A percentile compares a stretch with the other conserved stretches of the same genome.
Conservation (phyloP, 345 rosid species). For the Trapa incisa region DNA sequence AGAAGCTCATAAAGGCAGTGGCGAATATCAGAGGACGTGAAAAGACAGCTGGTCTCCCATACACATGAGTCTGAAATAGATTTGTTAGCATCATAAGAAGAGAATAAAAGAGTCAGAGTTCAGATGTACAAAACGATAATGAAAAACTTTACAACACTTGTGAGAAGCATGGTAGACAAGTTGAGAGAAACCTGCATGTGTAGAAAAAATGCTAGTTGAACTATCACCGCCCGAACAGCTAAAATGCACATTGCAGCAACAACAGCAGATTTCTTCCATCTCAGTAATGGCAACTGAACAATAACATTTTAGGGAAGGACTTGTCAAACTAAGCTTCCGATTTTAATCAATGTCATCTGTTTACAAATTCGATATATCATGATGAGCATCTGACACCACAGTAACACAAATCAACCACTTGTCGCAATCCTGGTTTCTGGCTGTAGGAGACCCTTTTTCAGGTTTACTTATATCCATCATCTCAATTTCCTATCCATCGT, state of each 20-base stretch:
- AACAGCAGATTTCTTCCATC: constrained; percentile 95
- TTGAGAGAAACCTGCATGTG: constrained; percentile 60
- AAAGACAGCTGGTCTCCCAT: constrained; percentile 44
- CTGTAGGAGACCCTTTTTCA: neutral
- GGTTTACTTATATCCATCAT: neutral
- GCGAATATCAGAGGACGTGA: constrained; percentile 79
- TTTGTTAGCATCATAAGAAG: constrained; percentile 7
- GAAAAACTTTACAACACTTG: neutral
- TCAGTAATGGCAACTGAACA: constrained; percentile 65
- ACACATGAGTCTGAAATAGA: constrained; percentile 61
- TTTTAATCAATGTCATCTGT: neutral
- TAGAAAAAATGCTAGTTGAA: constrained; percentile 81
- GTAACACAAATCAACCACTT: neutral
- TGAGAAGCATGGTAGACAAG: constrained; percentile 2
- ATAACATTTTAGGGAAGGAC: constrained; percentile 5
- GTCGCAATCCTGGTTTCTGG: neutral
- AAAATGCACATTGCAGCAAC: constrained; percentile 93
- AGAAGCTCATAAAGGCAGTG: constrained; percentile 93
- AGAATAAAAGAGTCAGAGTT: neutral
- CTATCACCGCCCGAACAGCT: constrained; percentile 84
- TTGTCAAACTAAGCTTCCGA: neutral
- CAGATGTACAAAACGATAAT: neutral
- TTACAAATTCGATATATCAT: neutral
- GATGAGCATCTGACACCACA: neutral
- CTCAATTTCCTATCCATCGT: too few relatives aligned